Evolutionary conservation across 2,329 filamentous ascomycete genomes (phyloP), one percentile per base, ranked within the genome.

Genomic region (Xylaria polymorpha): DNA sequence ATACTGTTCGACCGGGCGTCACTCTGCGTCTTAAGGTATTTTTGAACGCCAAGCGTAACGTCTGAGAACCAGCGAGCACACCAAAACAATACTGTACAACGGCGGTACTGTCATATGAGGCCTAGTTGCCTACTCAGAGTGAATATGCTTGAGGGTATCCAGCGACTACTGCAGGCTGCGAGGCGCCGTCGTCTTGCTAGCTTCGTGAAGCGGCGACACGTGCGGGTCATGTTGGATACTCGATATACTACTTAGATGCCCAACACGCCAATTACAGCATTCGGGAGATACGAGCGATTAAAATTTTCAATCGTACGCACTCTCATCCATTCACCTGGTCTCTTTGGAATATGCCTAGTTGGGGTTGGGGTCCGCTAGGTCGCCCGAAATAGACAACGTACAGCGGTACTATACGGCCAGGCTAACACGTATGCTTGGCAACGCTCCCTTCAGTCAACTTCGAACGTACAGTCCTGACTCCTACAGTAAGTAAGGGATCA

Each of bases 191-290:
- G 62, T 73, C 67, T 67, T 71, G 68, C 69, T 62, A 69, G 66
- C 35, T 73, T 70, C 73, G 73, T 67, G 66, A 67, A 71, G 70
- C 66, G 56, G 71, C 71, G 60, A 68, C 60, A 67, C 32, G 57
- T 63, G 68, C 63, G 67, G 66, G 66, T 67, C 67, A 48, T 46
- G 65, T 67, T 61, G 71, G 69, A 71, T 67, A 63, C 66, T 71
- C 67, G 72, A 72, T 75, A 25, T 37, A 39, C 15, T 74, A 25
- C 22, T 12, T 51, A 75, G 73, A 74, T 73, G 75, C 75, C 75
- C 70, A 75, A 74, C 69, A 75, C 72, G 72, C 74, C 70, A 66
- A 67, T 60, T 61, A 59, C 61, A 64, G 20, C 22, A 35, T 29
- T 50, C 20, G 12, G 61, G 48, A 70, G 57, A 66, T 44, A 61